Percentiles rank a stretch among this genome's conserved stretches.
These are phyloP conservation scores for Phytophthora sojae DNA, from an alignment of 352 stramenopile species.

Conservation along the genomic window DNA sequence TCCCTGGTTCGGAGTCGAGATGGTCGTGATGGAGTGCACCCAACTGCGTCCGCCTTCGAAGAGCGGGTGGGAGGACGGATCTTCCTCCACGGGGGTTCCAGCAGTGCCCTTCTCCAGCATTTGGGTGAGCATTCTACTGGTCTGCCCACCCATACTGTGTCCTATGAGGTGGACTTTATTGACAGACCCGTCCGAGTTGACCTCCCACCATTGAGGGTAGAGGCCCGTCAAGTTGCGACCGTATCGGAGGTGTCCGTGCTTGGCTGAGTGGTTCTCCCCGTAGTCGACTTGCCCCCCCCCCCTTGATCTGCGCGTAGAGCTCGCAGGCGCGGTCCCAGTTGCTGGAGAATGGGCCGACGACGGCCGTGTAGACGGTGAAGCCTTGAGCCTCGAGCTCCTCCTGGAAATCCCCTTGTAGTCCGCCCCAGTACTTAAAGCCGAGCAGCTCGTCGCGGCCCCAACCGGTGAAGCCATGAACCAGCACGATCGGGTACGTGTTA, in stretches of 20 bases:
- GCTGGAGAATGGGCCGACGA: background rate
- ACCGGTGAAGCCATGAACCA: constrained; percentile 53
- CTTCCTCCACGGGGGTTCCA: constrained; percentile 29
- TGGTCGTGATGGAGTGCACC: constrained; percentile 61
- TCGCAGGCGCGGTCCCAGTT: constrained; percentile 45
- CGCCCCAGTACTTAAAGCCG: constrained; percentile 51
- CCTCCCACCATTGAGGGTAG: constrained; percentile 53
- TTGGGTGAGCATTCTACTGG: constrained; percentile 67
- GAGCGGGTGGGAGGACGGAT: constrained; percentile 22
- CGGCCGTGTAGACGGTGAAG: background rate
- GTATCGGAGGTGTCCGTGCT: constrained; percentile 33
- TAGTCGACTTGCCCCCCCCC: constrained; percentile 50
- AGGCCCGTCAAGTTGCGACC: constrained; percentile 49
- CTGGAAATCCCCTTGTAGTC: constrained; percentile 41
- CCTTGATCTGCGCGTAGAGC: constrained; percentile 63
- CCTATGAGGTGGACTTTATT: constrained; percentile 68
- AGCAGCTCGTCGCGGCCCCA: constrained; percentile 42
- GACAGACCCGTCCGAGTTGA: constrained; percentile 40
- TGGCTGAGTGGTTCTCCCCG: constrained; percentile 40
- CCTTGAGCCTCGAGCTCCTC: constrained; percentile 36
- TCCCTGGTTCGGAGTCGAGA: constrained; percentile 56
- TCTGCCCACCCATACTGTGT: constrained; percentile 79
- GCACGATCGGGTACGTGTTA: constrained; percentile 50
- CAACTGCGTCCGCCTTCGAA: constrained; percentile 54
- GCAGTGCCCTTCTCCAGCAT: constrained; percentile 49